Evolutionary conservation across 257 asterid genomes (phyloP), one percentile per base, ranked within the genome.

Genomic region (Solanum paucissectum): DNA sequence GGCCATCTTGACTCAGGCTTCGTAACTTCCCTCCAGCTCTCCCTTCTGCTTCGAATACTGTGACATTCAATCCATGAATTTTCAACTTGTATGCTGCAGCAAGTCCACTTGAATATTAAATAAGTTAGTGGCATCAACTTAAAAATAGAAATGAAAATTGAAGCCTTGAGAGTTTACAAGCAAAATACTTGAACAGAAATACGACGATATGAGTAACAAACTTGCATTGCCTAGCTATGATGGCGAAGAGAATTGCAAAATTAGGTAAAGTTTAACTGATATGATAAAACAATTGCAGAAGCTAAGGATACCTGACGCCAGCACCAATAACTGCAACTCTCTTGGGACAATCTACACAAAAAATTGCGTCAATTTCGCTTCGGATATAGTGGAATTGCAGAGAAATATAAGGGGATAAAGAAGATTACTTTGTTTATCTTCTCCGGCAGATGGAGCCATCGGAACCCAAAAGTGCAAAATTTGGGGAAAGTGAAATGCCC

Each of bases 1-100:
- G 68, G 87, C 98, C 98, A 92, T 94, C 91, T 40, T 84, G 94
- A 44, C 92, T 90, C 89, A 93, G 87, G 91, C 94, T 93, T 92
- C 93, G 93, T 71, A 96, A 90, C 94, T 93, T 96, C 72, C 98
- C 99, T 88, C 98, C 98, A 89, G 96, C 90, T 91, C 95, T 93
- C 88, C 88, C 95, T 72, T 95, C 97, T 46, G 96, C 96, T 89
- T 96, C 99, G 73, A 94, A 94, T 23, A 95, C 96, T 16, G 98
- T 94, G 76, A 96, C 98, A 89, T 93, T 92, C 88, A 96, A 87
- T 69, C 99, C 99, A 66, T 93, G 94, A 76, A 90, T 85, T 91
- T 94, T 94, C 93, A 96, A 87, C 94, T 94, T 96, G 94, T 94
- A 94, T 25, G 99, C 99, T 86, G 98, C 99, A 86, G 99, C 95